Conservation (phyloP, 805 yeast genomes). For the Candida vaughaniae region DNA sequence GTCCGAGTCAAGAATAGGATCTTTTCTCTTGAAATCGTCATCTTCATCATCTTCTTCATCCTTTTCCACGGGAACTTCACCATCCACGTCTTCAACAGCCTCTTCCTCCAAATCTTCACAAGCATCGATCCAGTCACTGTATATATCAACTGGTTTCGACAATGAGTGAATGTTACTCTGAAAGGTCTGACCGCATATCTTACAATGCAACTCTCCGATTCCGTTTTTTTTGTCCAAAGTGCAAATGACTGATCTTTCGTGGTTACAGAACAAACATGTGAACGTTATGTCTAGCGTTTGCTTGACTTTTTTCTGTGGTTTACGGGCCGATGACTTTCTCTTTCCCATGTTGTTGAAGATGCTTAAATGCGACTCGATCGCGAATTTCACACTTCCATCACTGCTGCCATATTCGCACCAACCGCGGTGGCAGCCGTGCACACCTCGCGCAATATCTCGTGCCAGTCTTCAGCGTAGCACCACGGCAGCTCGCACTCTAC, state of each 20-base stretch:
- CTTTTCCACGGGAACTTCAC: conserved; percentile 11
- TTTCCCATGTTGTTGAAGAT: conserved; percentile 55
- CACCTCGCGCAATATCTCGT: too few relatives aligned
- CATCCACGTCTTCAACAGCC: conserved; percentile 21
- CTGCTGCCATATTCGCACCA: too few relatives aligned
- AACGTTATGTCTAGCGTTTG: conserved; percentile 79
- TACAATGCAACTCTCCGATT: conserved; percentile 82
- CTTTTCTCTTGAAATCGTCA: conserved; percentile 13
- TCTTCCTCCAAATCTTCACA: conserved; percentile 79
- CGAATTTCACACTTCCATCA: too few relatives aligned
- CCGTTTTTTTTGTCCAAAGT: conserved; percentile 82
- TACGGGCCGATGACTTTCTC: conserved; percentile 72
- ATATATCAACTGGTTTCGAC: conserved; percentile 90
- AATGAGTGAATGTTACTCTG: conserved; percentile 83
- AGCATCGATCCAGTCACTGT: conserved; percentile 98
- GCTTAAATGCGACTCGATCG: too few relatives aligned
- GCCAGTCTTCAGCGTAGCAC: too few relatives aligned
- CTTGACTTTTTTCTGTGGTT: conserved; percentile 75
- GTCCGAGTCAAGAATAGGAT: conserved; percentile 23
- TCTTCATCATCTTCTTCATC: conserved; percentile 26
- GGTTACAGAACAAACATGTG: conserved; percentile 93
- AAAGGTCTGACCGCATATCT: conserved; percentile 91
- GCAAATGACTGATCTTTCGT: conserved; percentile 88
- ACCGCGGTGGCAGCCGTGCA: too few relatives aligned
- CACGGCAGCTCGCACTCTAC: too few relatives aligned